Conservation (phyloP, 306 rosid genomes). For the Sesbania bispinosa region DNA sequence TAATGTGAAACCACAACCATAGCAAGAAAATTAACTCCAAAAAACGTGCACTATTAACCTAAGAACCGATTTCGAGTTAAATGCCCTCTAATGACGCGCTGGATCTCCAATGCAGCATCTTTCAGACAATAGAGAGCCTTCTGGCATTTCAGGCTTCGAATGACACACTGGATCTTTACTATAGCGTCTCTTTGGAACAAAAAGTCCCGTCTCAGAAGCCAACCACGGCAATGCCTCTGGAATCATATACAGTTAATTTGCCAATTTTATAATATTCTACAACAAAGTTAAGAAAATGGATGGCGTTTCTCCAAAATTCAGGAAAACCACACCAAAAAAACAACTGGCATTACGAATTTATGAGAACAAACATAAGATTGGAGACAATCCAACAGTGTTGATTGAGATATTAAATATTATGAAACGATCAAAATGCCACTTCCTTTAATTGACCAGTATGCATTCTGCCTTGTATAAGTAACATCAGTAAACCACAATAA, state of each 20-base stretch:
- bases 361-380: neutral
- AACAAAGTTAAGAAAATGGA: neutral
- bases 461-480: neutral
- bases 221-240: conserved; percentile 70
- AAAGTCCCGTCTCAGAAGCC: conserved; percentile 54
- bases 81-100: conserved; percentile 67
- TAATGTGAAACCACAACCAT: neutral
- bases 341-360: conserved; percentile 18
- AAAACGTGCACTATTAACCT: conserved; percentile 41
- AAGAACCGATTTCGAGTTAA: conserved; percentile 52
- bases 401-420: neutral
- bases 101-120: conserved; percentile 61
- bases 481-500: neutral
- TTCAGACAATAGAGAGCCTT: conserved; percentile 41
- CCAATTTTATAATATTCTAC: neutral
- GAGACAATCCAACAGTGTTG: neutral
- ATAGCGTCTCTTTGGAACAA: conserved; percentile 49
- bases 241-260: conserved; percentile 20
- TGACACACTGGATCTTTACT: conserved; percentile 56
- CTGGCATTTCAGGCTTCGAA: conserved; percentile 44
- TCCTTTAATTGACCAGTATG: neutral
- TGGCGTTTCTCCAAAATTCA: neutral
- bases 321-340: neutral
- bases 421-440: neutral
- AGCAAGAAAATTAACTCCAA: neutral